phyloP scores from a whole-genome alignment of 2,329 filamentous ascomycete genomes.

The Mariannaea elegans region DNA sequence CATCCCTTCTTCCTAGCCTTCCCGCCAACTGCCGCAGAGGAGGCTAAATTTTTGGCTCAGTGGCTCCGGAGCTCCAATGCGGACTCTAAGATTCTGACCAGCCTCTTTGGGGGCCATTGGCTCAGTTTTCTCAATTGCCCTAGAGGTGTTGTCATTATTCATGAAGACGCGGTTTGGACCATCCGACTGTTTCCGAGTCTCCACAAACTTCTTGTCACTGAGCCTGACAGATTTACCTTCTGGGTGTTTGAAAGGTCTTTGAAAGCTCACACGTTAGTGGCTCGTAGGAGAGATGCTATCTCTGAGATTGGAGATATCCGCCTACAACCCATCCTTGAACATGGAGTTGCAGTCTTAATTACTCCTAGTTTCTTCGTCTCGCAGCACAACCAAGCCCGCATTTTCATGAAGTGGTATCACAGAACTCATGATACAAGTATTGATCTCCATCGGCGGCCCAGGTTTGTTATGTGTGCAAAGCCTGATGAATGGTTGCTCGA shows the following conservation, averaged over 20 bases:
- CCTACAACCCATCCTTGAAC: conserved; percentile 43
- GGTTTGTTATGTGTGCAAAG: conserved; percentile 43
- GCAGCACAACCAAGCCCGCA: conserved; percentile 46
- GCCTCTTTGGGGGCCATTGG: conserved; percentile 57
- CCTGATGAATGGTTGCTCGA: conserved; percentile 43
- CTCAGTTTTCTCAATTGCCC: conserved; percentile 48
- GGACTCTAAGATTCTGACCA: conserved; percentile 53
- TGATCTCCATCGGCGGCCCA: conserved; percentile 25
- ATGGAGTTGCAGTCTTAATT: conserved; percentile 48
- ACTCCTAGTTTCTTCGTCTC: conserved; percentile 54
- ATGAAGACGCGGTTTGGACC: conserved; percentile 52
- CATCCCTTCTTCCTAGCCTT: conserved; percentile 60
- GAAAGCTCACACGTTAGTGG: conserved; percentile 28
- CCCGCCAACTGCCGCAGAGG: conserved; percentile 47
- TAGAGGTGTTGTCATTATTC: conserved; percentile 52
- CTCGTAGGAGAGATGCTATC: conserved; percentile 11
- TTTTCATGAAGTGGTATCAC: conserved; percentile 49
- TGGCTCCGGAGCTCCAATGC: conserved; percentile 56
- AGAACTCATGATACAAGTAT: conserved; percentile 30
- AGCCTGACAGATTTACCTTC: conserved; percentile 43
- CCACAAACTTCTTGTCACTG: conserved; percentile 42
- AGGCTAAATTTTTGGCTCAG: conserved; percentile 49
- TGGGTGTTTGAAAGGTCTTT: conserved; percentile 52
- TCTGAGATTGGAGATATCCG: conserved; percentile 32
- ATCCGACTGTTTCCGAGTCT: conserved; percentile 53